Evolutionary conservation across 345 rosid species (phyloP), one percentile per base, ranked within the genome.

Genomic region (Heritiera fomes): DNA sequence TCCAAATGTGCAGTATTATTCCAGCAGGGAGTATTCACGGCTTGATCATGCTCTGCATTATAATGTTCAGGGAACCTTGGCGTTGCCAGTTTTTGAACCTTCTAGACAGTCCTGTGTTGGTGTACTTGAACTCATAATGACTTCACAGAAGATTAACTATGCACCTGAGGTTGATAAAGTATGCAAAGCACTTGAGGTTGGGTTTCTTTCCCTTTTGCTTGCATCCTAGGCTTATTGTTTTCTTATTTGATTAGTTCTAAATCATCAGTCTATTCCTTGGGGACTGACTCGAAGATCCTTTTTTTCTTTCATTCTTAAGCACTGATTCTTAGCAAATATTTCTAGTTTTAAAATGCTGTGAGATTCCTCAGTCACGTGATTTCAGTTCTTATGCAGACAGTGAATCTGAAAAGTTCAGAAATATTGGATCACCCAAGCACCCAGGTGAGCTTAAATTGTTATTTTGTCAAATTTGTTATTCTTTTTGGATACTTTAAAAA

Each of bases 171-270:
- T 93, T 81, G 98, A 93, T 79, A 95, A 93, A 90, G 94, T 95
- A 83, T 92, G 98, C 92, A 95, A 91, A 88, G 98, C 98, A 47
- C 98, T 95, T 71, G 90, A 95, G 98, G 98, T 95, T 89, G 73
- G 92, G 59, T 65, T 80, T 84, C 86, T 59, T 56, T 30, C 81
- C 59, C 75, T 50, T 40, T 76, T 71, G 23, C 32, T 10, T 32
- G 30, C 68, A 40, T 61, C 34, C 68, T 55, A n/a, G 13, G 11
- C 70, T 28, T 7, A 12, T 65, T 30, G 15, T 66, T 34, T 74
- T 63, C 74, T 46, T 47, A 28, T 56, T 60, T 60, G 46, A 53
- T 64, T 58, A 73, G 53, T 38, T 59, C 47, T 28, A 8, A 41
- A 62, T 67, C 71, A 43, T 60, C 17, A 45, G 34, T 68, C 15